Conservation (phyloP, 2,329 filamentous ascomycete genomes). For the Talaromyces funiculosus region DNA sequence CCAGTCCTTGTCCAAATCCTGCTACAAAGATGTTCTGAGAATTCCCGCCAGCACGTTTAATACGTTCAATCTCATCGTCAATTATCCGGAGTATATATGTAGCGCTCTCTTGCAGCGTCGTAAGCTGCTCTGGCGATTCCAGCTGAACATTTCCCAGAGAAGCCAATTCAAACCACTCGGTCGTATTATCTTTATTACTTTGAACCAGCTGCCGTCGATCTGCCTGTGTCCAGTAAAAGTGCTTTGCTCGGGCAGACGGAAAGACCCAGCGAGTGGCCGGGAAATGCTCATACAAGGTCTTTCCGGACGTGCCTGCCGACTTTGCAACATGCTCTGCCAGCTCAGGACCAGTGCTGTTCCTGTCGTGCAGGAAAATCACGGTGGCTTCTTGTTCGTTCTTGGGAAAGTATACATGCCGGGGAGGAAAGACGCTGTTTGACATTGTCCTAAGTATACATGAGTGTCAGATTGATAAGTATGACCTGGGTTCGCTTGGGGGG, state of each 20-base stretch:
- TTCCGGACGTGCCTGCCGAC: background rate
- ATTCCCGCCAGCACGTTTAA: conserved; percentile 9
- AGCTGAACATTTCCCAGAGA: conserved; percentile 9
- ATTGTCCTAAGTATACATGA: background rate
- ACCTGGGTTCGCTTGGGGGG: background rate
- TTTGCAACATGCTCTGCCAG: conserved; percentile 11
- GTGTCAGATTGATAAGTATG: background rate
- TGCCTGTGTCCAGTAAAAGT: conserved; percentile 11
- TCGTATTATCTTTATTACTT: conserved; percentile 4
- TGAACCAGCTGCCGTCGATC: background rate
- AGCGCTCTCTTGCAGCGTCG: conserved; percentile 13
- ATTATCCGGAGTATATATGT: conserved; percentile 13
- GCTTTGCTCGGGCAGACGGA: conserved; percentile 10
- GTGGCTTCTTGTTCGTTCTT: conserved; percentile 9
- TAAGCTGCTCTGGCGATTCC: conserved; percentile 9
- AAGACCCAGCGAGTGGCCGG: conserved; percentile 16
- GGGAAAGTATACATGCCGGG: conserved; percentile 15
- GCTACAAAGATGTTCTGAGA: conserved; percentile 13
- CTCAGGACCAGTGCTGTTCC: conserved; percentile 12
- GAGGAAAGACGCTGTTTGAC: conserved; percentile 9
- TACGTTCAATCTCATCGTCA: conserved; percentile 14
- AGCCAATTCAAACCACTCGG: conserved; percentile 14
- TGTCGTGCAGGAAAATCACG: conserved; percentile 16
- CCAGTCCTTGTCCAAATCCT: conserved; percentile 16
- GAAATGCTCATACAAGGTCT: conserved; percentile 13